Evolutionary conservation across 768 basidiomycete species (phyloP).

Genomic region (Tylopilus intermedius): DNA sequence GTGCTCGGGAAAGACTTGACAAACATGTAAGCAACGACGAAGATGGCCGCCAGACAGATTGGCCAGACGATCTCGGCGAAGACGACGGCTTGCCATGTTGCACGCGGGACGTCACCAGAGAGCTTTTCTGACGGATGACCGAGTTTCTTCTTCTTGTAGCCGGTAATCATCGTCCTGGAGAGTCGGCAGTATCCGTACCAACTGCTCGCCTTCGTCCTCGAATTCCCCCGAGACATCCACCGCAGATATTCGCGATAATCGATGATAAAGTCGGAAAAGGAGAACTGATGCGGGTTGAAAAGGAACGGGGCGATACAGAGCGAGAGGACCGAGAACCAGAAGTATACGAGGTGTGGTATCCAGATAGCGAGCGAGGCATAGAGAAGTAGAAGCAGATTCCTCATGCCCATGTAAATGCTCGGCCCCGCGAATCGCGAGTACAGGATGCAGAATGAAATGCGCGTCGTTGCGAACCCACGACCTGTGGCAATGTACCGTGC

Average conservation of each 20-base stretch:
- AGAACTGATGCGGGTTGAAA: conserved; percentile 99
- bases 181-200: conserved; percentile 99
- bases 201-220: conserved; percentile 90
- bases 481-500: conserved; percentile 99
- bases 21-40: conserved; percentile 85
- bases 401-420: conserved; percentile 98
- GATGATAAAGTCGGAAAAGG: conserved; percentile 93
- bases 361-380: conserved; percentile 90
- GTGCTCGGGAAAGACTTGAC: conserved; percentile 82
- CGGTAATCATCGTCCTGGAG: conserved; percentile 95
- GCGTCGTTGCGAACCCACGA: conserved; percentile 96
- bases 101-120: conserved; percentile 90
- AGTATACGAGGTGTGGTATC: conserved; percentile 95
- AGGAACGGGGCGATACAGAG: conserved; percentile 96
- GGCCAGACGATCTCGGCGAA: conserved; percentile 82
- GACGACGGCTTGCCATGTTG: conserved; percentile 78
- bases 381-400: conserved; percentile 84
- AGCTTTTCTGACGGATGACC: conserved; percentile 97
- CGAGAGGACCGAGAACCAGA: conserved; percentile 95
- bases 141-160: conserved; percentile 98
- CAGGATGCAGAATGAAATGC: conserved; percentile 92
- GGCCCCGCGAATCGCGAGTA: conserved; percentile 99
- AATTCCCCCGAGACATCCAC: conserved; percentile 99
- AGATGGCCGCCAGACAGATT: conserved; percentile 67
- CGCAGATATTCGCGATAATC: conserved; percentile 98